Evolutionary conservation across 1,284 basidiomycete genomes (phyloP).

Genomic region (Naganishia sp.): DNA sequence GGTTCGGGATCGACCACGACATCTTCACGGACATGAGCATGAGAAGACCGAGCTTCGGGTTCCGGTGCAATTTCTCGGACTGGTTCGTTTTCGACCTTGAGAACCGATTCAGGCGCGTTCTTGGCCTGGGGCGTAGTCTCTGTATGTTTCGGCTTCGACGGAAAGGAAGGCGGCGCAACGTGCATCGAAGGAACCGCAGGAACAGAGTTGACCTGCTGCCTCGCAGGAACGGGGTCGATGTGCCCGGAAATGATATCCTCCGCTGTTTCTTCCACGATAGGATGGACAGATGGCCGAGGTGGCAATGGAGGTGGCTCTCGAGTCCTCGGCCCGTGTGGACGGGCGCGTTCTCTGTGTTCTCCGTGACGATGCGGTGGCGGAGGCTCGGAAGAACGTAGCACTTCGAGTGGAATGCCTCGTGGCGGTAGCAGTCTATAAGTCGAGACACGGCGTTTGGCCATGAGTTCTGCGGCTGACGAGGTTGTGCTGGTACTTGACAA

Average conservation of each 20-base stretch:
- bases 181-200: background rate
- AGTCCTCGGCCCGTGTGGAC: constrained; percentile 44
- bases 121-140: background rate
- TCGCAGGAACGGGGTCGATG: background rate
- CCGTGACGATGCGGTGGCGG: constrained; percentile 57
- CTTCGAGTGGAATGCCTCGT: constrained; percentile 31
- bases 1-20: background rate
- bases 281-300: constrained; percentile 33
- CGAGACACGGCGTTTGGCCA: constrained; percentile 26
- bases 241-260: constrained; percentile 1
- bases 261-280: constrained; percentile 15
- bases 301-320: constrained; percentile 43
- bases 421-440: constrained; percentile 34
- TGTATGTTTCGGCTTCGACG: background rate
- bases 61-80: too few species aligned
- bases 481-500: constrained; percentile 9
- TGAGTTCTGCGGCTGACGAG: constrained; percentile 29
- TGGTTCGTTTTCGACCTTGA: background rate
- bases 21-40: background rate
- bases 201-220: background rate
- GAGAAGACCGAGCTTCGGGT: background rate
- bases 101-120: background rate
- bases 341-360: constrained; percentile 46
- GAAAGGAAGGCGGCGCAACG: constrained; percentile 12
- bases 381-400: constrained; percentile 44